phyloP scores from a whole-genome alignment of 345 rosid genomes.

The Eucalyptus camaldulensis region DNA sequence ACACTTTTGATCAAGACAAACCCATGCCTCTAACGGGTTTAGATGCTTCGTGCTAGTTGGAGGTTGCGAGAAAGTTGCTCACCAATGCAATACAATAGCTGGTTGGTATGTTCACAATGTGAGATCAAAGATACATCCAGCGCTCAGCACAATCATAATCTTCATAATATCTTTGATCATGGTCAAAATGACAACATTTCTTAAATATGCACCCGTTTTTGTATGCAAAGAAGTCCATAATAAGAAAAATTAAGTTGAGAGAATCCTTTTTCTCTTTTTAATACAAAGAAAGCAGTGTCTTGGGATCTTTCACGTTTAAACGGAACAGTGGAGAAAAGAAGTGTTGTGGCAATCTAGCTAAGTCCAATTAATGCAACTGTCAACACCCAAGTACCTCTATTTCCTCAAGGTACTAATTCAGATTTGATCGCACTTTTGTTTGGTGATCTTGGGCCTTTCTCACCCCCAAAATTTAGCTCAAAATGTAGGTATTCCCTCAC shows the following conservation, averaged over 20 bases:
- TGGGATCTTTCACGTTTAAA: neutral
- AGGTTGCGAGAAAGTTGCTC: neutral
- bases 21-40: neutral
- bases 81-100: neutral
- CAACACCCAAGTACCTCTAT: neutral
- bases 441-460: no score
- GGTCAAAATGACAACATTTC: neutral
- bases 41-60: neutral
- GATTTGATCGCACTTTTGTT: neutral
- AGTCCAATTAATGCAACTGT: neutral
- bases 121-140: neutral
- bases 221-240: neutral
- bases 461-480: no score
- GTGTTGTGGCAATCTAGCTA: no score
- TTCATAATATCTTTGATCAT: neutral
- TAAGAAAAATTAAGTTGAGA: neutral
- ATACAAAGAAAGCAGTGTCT: neutral
- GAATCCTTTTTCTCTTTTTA: neutral
- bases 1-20: neutral
- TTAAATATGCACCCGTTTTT: fast-evolving
- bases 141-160: neutral
- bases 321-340: neutral
- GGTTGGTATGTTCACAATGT: neutral
- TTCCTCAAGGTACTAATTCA: neutral
- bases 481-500: no score